phyloP scores from a whole-genome alignment of 2,329 filamentous ascomycete genomes.

The Metarhizium anisopliae region DNA sequence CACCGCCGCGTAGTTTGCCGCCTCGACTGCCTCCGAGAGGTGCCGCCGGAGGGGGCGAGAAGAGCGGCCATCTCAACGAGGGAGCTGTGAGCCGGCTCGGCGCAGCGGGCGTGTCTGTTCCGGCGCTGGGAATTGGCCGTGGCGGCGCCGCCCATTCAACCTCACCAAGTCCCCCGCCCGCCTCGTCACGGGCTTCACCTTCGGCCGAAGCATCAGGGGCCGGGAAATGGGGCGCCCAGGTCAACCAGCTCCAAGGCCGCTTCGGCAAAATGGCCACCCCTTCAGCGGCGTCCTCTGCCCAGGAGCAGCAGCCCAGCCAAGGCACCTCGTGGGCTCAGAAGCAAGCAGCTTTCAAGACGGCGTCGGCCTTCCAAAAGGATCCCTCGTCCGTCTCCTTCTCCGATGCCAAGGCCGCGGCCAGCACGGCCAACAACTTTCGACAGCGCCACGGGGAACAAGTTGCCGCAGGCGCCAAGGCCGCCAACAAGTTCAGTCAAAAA shows the following conservation, averaged over 20 bases:
- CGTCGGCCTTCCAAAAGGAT: conserved; percentile 48
- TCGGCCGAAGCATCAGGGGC: conserved; percentile 4
- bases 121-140: conserved; percentile 63
- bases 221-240: conserved; percentile 26
- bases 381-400: conserved; percentile 51
- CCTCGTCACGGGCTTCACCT: conserved; percentile 14
- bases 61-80: conserved; percentile 30
- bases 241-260: conserved; percentile 59
- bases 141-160: conserved; percentile 18
- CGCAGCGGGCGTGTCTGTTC: conserved; percentile 68
- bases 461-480: conserved; percentile 46
- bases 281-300: conserved; percentile 13
- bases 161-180: conserved; percentile 18
- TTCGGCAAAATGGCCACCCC: conserved; percentile 47
- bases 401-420: conserved; percentile 48
- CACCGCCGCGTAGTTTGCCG: conserved; percentile 46
- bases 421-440: conserved; percentile 59
- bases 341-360: conserved; percentile 53
- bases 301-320: conserved; percentile 21
- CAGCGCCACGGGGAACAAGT: conserved; percentile 63
- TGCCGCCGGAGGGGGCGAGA: conserved; percentile 13
- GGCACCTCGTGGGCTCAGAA: conserved; percentile 59
- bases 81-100: conserved; percentile 58
- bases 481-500: conserved; percentile 50
- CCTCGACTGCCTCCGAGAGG: conserved; percentile 27